A percentile compares a stretch with the other conserved stretches of the same genome.
Evolutionary conservation across 2,329 filamentous ascomycete species (phyloP).

Genomic region (Rhynchosporium secalis): DNA sequence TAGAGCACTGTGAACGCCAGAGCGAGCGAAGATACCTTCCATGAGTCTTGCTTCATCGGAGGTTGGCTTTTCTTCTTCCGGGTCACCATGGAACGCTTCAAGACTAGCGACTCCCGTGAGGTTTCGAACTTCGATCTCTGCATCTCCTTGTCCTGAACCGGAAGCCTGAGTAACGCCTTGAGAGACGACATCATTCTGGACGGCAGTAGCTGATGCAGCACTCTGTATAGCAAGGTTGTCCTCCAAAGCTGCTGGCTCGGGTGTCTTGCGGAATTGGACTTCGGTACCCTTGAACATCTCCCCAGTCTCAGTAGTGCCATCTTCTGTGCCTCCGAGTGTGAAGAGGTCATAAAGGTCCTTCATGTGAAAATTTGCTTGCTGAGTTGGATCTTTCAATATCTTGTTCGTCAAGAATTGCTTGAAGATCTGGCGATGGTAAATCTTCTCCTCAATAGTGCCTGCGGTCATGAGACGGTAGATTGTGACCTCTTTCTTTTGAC

Average conservation of each 20-base stretch:
- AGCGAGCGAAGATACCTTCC: slow-evolving; percentile 83
- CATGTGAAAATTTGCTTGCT: slow-evolving; percentile 86
- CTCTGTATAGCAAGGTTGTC: slow-evolving; percentile 22
- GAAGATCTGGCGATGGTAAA: slow-evolving; percentile 97
- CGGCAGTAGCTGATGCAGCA: slow-evolving; percentile 19
- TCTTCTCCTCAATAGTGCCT: slow-evolving; percentile 98
- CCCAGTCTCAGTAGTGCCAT: slow-evolving; percentile 77
- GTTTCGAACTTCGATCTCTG: slow-evolving; percentile 50
- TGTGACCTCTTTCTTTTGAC: slow-evolving; percentile 91
- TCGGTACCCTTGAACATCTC: slow-evolving; percentile 87
- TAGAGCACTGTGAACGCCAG: slow-evolving; percentile 84
- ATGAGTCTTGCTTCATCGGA: slow-evolving; percentile 76
- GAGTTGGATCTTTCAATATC: slow-evolving; percentile 89
- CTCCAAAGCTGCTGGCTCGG: slow-evolving; percentile 34
- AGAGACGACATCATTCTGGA: slow-evolving; percentile 24
- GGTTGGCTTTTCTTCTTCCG: slow-evolving; percentile 43
- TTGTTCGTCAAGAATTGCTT: slow-evolving; percentile 98
- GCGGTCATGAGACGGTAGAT: slow-evolving; percentile 98
- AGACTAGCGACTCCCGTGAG: slow-evolving; percentile 62
- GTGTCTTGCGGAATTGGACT: slow-evolving; percentile 58
- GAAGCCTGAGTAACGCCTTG: slow-evolving; percentile 18
- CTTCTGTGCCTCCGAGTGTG: slow-evolving; percentile 67
- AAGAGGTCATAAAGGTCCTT: slow-evolving; percentile 92
- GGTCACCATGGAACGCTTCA: slow-evolving; percentile 60
- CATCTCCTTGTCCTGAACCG: slow-evolving; percentile 32